Base-by-base conservation (phyloP, 1,139 yeast species). In the Yamadazyma mexicana region DNA sequence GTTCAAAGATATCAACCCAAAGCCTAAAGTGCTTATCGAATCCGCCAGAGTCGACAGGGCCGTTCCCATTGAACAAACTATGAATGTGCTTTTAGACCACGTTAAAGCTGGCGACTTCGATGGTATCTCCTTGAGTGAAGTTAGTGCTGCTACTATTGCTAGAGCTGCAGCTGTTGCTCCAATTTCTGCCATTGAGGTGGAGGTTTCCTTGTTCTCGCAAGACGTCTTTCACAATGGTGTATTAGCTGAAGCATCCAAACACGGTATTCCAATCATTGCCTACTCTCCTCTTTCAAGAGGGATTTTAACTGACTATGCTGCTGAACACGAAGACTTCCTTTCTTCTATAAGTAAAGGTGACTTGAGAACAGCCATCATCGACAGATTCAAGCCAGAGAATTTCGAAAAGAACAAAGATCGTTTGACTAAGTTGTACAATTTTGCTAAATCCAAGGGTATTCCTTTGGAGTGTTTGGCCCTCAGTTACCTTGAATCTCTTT, bases 211-310 rank as follows among this genome's bases (percentile, higher is more conserved):
- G 48, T 75, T 81, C 61, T 62, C 80, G 12, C 73, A 75, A 36
- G 85, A 82, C 23, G 74, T 83, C 24, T 55, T 79, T 31, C 47
- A 61, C 10, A 77, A 83, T 51, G 95, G 91, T 1, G 72, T 83
- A 14, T 74, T 81, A 46, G 73, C 69, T 15, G 81, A 80, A 43
- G 43, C 43, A 28, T 56, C 71, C 11, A 51, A 55, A 35, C 52
- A 54, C 25, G 68, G 66, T 12, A 73, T 87, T 41, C 83, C 91
- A 5, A 66, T 86, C 28, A 64, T 85, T 44, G 87, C 91, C 25
- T 87, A 87, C 62, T 83, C 94, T 20, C 95, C 96, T 31, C 67
- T 87, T 43, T 82, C 87, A 11, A 71, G 86, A 51, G 96, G 96
- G 0, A 61, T 80, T 42, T 70, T 88, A 43, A 81, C 92, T 5